phyloP scores from a whole-genome alignment of 2,329 filamentous ascomycete species.

The Penicillium sp. region DNA sequence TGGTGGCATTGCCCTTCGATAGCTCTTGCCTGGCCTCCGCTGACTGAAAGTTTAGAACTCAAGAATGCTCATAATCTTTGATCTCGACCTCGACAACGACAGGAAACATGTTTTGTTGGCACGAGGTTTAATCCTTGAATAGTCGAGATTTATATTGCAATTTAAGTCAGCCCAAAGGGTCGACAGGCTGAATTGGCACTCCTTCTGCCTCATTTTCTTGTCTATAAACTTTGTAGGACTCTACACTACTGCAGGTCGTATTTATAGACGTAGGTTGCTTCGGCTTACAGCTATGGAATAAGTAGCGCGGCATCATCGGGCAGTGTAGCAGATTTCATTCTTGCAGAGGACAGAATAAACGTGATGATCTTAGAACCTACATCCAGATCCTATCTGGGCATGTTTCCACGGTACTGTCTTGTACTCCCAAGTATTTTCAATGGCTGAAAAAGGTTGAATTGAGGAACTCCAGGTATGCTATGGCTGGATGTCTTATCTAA shows the following conservation, averaged over 20 bases:
- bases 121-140: background rate
- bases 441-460: background rate
- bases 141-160: background rate
- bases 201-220: background rate
- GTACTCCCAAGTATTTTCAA: background rate
- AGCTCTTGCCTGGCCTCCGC: conserved; percentile 5
- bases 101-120: background rate
- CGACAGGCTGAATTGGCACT: background rate
- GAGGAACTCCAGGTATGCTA: conserved; percentile 13
- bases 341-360: background rate
- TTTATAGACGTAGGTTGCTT: no score
- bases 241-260: no score
- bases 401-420: background rate
- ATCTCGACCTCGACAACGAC: background rate
- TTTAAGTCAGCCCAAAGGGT: background rate
- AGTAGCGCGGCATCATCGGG: no score
- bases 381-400: background rate
- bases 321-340: background rate
- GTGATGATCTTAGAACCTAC: background rate
- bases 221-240: background rate
- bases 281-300: no score
- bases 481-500: conserved; percentile 8
- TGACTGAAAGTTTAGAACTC: conserved; percentile 23
- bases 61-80: conserved; percentile 8
- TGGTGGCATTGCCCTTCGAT: conserved; percentile 2